These are phyloP conservation scores for Mycotypha africana DNA, from an alignment of 371 early-diverging fungal genomes.

Conservation along the genomic window DNA sequence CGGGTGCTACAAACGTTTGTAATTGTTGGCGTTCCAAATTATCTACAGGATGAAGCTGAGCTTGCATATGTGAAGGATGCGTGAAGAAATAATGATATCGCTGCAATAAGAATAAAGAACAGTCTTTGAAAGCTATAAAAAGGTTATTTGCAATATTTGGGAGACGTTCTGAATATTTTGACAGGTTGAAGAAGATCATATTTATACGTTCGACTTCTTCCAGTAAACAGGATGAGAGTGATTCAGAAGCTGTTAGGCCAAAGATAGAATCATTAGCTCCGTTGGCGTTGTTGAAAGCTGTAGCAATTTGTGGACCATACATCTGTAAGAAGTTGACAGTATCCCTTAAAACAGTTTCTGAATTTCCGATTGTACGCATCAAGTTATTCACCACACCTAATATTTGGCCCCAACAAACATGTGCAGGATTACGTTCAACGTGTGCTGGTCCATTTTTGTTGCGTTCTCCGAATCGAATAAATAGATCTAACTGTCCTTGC, in stretches of 20 bases:
- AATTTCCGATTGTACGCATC: constrained; percentile 6
- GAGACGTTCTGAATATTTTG: constrained; percentile 16
- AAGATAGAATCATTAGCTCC: constrained; percentile 17
- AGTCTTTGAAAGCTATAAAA: constrained; percentile 30
- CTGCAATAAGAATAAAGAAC: constrained; percentile 24
- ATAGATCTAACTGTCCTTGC: constrained; percentile 24
- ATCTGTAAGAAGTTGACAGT: constrained; percentile 26
- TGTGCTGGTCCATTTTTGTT: constrained; percentile 7
- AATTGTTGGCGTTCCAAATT: constrained; percentile 24
- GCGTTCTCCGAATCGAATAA: constrained; percentile 27
- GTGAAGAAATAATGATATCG: constrained; percentile 38
- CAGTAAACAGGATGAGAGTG: constrained; percentile 28
- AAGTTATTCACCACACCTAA: constrained; percentile 28
- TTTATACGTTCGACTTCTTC: constrained; percentile 36
- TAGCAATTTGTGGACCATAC: constrained; percentile 35
- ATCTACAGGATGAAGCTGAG: constrained; percentile 34
- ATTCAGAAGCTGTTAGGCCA: constrained; percentile 25
- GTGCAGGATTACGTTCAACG: constrained; percentile 32
- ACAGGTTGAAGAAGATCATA: constrained; percentile 28
- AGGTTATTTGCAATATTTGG: constrained; percentile 18
- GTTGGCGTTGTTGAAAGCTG: constrained; percentile 26
- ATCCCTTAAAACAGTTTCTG: constrained; percentile 13
- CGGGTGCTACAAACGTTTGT: constrained; percentile 5
- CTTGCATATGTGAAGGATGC: constrained; percentile 39
- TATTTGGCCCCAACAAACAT: constrained; percentile 36